A percentile compares a stretch with the other conserved stretches of the same genome.
These are phyloP conservation scores for Ustilago shanxiensis DNA, from an alignment of 1,284 basidiomycete species.

Conservation along the genomic window DNA sequence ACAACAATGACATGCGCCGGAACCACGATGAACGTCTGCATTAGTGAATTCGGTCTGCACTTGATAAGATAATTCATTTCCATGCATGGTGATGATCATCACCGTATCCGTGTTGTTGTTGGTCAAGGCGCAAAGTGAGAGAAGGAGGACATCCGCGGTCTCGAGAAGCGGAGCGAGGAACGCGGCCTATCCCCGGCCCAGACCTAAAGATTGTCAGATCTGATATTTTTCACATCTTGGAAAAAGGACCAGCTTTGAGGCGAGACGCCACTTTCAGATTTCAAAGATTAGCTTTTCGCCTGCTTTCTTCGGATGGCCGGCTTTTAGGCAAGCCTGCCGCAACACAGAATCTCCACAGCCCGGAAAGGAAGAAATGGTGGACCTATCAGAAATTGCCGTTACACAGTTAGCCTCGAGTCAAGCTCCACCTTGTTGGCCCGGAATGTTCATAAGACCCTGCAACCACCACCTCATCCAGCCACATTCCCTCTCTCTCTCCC, in stretches of 20 bases:
- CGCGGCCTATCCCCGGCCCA: not conserved
- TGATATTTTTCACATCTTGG: not conserved
- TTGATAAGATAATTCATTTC: no score
- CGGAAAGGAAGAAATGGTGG: not conserved
- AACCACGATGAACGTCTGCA: no score
- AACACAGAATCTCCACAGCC: not conserved
- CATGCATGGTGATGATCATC: not conserved
- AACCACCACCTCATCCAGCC: not conserved
- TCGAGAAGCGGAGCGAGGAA: not conserved
- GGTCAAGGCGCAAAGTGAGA: not conserved
- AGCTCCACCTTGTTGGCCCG: not conserved
- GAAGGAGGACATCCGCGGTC: not conserved
- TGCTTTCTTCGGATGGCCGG: constrained; percentile 16
- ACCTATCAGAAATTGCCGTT: constrained; percentile 14
- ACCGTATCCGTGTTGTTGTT: not conserved
- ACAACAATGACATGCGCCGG: no score
- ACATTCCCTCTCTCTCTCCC: not conserved
- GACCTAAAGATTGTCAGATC: not conserved
- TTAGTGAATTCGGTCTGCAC: no score
- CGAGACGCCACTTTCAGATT: constrained; percentile 7
- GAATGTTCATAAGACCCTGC: not conserved
- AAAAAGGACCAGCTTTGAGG: not conserved
- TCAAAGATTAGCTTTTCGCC: no score
- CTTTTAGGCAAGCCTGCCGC: constrained; percentile 6
- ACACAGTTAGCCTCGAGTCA: not conserved